These are phyloP conservation scores for Alnus rubra DNA, from an alignment of 306 rosid species.

Conservation along the genomic window DNA sequence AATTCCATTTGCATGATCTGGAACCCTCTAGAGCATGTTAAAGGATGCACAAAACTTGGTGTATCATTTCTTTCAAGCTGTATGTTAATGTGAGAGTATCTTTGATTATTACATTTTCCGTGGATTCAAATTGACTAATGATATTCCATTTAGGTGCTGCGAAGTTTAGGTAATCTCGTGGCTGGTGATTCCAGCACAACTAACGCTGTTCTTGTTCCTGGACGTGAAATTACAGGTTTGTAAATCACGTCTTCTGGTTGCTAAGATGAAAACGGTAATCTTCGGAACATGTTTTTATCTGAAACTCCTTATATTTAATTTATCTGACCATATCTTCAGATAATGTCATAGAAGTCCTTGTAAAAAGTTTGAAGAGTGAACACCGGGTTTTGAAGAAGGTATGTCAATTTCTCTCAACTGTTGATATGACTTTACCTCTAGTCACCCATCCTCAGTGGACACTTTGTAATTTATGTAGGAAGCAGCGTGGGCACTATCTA, in stretches of 20 bases:
- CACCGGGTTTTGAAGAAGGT: slow-evolving; percentile 94
- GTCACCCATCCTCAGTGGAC: slow-evolving; percentile 20
- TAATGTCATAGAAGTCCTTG: slow-evolving; percentile 59
- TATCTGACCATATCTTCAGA: slow-evolving; percentile 50
- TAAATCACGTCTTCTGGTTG: slow-evolving; percentile 27
- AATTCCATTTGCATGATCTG: neutral
- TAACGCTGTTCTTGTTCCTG: slow-evolving; percentile 61
- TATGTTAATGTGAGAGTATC: slow-evolving; percentile 1
- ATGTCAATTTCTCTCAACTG: slow-evolving; percentile 15
- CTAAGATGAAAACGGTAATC: slow-evolving; percentile 14
- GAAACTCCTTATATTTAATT: slow-evolving; percentile 5
- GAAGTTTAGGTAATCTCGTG: slow-evolving; percentile 90
- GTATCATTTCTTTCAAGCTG: slow-evolving; percentile 11
- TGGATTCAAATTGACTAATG: slow-evolving; percentile 34
- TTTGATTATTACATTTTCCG: slow-evolving; percentile 16
- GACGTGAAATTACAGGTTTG: slow-evolving; percentile 79
- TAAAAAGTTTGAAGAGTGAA: slow-evolving; percentile 80
- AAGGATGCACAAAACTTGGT: slow-evolving; percentile 3
- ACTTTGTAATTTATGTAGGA: slow-evolving; percentile 51
- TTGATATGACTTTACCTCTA: slow-evolving; percentile 19
- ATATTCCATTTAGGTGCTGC: slow-evolving; percentile 60
- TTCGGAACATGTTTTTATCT: slow-evolving; percentile 7
- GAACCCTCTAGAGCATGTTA: neutral
- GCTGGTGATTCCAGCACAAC: slow-evolving; percentile 77
- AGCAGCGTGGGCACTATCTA: slow-evolving; percentile 94